Percentiles rank a stretch among this genome's conserved stretches.
Evolutionary conservation across 345 rosid species (phyloP).

Genomic region (Cardiospermum halicacabum): DNA sequence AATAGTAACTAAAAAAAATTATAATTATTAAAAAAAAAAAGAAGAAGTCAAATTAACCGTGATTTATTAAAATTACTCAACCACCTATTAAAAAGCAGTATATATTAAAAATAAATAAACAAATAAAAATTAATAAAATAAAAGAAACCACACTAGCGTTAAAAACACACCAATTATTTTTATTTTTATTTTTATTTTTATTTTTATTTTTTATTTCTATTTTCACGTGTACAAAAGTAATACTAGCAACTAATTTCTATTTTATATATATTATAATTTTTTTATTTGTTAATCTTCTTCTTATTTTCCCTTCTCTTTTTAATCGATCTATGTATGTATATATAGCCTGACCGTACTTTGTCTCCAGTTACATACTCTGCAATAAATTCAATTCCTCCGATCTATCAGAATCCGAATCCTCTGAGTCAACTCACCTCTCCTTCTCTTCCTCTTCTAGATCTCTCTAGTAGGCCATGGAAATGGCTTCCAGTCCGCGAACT

Average conservation of each 20-base stretch:
- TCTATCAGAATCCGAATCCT: too few relatives aligned
- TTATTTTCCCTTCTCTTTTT: background rate
- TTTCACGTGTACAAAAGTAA: background rate
- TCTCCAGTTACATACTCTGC: background rate
- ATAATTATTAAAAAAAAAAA: too few relatives aligned
- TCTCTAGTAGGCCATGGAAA: constrained; percentile 20
- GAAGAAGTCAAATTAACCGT: too few relatives aligned
- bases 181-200: too few relatives aligned
- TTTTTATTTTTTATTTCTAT: background rate
- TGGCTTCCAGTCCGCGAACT: constrained; percentile 70
- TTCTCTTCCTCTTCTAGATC: constrained; percentile 5
- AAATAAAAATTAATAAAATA: background rate
- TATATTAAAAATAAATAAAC: too few relatives aligned
- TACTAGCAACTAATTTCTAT: background rate
- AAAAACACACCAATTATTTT: too few relatives aligned
- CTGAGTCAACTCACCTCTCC: background rate
- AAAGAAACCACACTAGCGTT: constrained; percentile 2
- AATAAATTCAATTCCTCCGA: constrained; percentile 2
- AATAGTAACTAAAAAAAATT: too few relatives aligned
- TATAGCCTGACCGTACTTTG: constrained; percentile 6
- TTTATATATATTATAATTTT: too few relatives aligned
- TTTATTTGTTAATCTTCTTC: too few relatives aligned
- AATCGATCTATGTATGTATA: background rate
- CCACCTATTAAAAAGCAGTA: too few relatives aligned
- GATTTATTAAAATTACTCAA: too few relatives aligned